A percentile compares a stretch with the other conserved stretches of the same genome.
These are phyloP conservation scores for Salix arbutifolia DNA, from an alignment of 345 rosid genomes.

Conservation along the genomic window DNA sequence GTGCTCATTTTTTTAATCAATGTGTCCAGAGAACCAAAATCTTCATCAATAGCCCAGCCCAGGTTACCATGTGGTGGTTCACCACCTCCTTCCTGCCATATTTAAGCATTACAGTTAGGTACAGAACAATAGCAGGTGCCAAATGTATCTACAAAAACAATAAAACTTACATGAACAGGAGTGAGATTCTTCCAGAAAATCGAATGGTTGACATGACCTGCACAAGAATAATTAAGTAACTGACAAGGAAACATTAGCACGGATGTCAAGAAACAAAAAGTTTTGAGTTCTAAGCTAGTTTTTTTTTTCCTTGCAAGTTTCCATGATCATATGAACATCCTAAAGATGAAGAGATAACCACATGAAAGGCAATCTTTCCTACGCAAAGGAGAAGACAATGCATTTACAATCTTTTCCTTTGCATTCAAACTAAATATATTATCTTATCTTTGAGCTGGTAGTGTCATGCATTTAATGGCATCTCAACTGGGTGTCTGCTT, in stretches of 20 bases:
- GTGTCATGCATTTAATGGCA: not conserved
- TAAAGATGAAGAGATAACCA: not conserved
- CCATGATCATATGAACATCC: not conserved
- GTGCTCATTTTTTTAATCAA: slow-evolving; percentile 70
- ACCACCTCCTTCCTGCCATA: slow-evolving; percentile 85
- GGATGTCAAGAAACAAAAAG: not conserved
- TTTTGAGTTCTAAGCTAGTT: too few species aligned
- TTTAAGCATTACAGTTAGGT: not conserved
- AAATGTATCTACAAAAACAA: not conserved
- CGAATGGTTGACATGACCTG: slow-evolving; percentile 93
- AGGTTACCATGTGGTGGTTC: slow-evolving; percentile 74
- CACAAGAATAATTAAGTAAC: not conserved
- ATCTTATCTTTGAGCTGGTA: not conserved
- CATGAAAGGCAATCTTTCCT: not conserved
- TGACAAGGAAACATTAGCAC: not conserved
- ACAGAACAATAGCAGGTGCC: not conserved
- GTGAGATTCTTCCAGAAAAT: slow-evolving; percentile 89
- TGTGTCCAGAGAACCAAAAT: slow-evolving; percentile 81
- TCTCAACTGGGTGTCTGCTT: not conserved
- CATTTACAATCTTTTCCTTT: not conserved
- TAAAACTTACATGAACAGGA: slow-evolving; percentile 55
- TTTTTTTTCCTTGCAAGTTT: not conserved
- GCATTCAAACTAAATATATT: not conserved
- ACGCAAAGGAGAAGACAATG: not conserved
- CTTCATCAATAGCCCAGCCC: slow-evolving; percentile 68